These are phyloP conservation scores for Salix purpurea DNA, from an alignment of 345 rosid genomes.

Conservation along the genomic window DNA sequence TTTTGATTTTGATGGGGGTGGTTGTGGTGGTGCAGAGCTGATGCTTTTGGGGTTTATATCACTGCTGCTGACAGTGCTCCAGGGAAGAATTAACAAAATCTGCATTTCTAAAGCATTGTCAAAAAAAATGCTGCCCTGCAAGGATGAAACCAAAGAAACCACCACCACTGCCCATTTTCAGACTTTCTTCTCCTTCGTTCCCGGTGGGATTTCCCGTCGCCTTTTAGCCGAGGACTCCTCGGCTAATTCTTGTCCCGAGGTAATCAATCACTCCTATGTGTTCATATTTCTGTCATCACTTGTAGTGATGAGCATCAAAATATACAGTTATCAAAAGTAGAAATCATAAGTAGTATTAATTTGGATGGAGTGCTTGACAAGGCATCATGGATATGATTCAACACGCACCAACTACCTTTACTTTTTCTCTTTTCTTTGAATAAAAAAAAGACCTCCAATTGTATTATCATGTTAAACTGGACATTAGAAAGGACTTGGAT, in stretches of 20 bases:
- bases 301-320: too few relatives aligned
- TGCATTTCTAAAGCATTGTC: constrained; percentile 17
- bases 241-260: background rate
- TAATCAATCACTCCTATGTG: background rate
- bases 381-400: background rate
- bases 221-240: constrained; percentile 46
- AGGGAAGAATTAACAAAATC: constrained; percentile 10
- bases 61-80: constrained; percentile 24
- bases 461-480: background rate
- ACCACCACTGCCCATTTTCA: constrained; percentile 38
- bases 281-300: background rate
- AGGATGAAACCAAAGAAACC: constrained; percentile 9
- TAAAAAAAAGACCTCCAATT: background rate
- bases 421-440: background rate
- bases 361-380: background rate
- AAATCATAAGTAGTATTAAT: background rate
- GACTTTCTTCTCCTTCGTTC: constrained; percentile 19
- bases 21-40: constrained; percentile 15
- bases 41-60: constrained; percentile 35
- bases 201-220: constrained; percentile 37
- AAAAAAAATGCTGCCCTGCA: constrained; percentile 27
- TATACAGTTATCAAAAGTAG: too few relatives aligned
- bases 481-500: background rate
- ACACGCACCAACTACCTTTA: background rate
- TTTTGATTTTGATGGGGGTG: background rate